phyloP scores from a whole-genome alignment of 83 land plant species.

The Thuja plicata region DNA sequence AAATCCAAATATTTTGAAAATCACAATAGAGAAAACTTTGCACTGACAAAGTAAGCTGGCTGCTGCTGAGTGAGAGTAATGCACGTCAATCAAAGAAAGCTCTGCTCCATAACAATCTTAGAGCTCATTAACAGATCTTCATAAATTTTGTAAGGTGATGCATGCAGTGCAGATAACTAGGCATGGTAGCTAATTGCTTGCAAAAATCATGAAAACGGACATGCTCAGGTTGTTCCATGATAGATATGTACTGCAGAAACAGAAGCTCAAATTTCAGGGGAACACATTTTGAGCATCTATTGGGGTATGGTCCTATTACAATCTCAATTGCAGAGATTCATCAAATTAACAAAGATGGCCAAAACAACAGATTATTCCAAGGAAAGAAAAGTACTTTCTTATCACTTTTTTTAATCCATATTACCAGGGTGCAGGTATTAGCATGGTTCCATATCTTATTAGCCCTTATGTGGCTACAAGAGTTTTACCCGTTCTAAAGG shows the following conservation, averaged over 20 bases:
- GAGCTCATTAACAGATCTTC: too few relatives aligned
- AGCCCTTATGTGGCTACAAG: background rate
- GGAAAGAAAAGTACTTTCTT: background rate
- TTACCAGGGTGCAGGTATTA: background rate
- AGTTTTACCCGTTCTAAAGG: background rate
- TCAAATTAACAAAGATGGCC: background rate
- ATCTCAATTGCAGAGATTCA: background rate
- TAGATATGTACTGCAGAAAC: background rate
- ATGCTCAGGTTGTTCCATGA: background rate
- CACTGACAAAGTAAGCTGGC: background rate
- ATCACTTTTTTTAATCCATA: background rate
- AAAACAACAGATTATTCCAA: background rate
- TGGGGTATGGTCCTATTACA: background rate
- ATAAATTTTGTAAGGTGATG: too few relatives aligned
- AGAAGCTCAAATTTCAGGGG: background rate
- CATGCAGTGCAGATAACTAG: background rate
- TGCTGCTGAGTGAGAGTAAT: background rate
- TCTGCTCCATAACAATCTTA: background rate
- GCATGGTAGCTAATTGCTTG: background rate
- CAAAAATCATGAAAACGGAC: background rate
- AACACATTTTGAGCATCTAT: background rate
- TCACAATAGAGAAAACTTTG: too few relatives aligned
- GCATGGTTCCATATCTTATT: background rate
- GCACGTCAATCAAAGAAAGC: background rate
- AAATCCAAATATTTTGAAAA: too few relatives aligned